Evolutionary conservation across 108 stramenopile species (phyloP).

Genomic region (Skeletonema marinoi): DNA sequence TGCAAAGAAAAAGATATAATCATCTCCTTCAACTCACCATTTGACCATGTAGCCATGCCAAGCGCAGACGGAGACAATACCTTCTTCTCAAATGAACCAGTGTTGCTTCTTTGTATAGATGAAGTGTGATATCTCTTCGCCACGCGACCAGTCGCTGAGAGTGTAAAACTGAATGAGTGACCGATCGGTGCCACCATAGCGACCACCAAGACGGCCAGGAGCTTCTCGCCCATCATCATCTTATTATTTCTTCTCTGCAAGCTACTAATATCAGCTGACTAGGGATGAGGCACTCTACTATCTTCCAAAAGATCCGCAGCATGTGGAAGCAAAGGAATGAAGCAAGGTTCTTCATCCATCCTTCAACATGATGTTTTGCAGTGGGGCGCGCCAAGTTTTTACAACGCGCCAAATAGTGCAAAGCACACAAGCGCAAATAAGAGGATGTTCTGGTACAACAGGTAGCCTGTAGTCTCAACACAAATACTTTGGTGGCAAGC

Average conservation of each 20-base stretch:
- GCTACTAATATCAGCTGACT: too few relatives aligned
- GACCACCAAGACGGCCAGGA: neutral
- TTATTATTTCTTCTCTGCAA: neutral
- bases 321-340: too few relatives aligned
- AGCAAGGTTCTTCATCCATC: too few relatives aligned
- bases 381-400: too few relatives aligned
- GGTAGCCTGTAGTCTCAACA: too few relatives aligned
- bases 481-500: too few relatives aligned
- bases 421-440: too few relatives aligned
- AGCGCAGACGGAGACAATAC: slow-evolving; percentile 5
- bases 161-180: neutral
- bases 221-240: neutral
- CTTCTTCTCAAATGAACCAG: neutral
- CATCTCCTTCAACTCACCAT: slow-evolving; percentile 10
- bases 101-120: neutral
- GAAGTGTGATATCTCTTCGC: neutral
- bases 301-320: too few relatives aligned
- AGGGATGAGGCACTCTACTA: neutral
- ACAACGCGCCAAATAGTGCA: too few relatives aligned
- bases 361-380: too few relatives aligned
- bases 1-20: too few relatives aligned
- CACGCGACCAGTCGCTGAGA: neutral
- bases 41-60: slow-evolving; percentile 54
- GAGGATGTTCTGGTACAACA: too few relatives aligned
- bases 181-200: neutral